phyloP scores from a whole-genome alignment of 2,329 filamentous ascomycete genomes.

The Botrytis fabae region DNA sequence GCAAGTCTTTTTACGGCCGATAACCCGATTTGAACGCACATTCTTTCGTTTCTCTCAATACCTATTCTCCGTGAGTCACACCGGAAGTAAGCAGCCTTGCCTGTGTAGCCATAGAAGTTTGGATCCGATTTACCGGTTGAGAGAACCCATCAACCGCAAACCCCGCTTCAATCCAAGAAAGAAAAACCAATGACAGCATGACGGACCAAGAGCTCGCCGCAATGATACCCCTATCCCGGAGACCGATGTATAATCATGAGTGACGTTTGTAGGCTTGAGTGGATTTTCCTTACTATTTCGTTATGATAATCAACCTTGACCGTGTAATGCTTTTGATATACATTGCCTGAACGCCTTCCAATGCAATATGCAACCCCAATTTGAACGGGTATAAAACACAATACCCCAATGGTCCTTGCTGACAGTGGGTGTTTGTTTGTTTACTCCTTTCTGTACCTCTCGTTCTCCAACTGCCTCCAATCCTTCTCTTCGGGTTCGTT shows the following conservation, averaged over 20 bases:
- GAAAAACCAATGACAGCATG: neutral
- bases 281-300: neutral
- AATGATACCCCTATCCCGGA: neutral
- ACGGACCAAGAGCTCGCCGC: neutral
- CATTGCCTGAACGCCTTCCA: neutral
- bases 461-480: conserved; percentile 66
- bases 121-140: neutral
- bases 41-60: neutral
- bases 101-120: neutral
- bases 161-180: neutral
- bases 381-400: neutral
- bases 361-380: neutral
- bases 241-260: conserved; percentile 2
- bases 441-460: conserved; percentile 52
- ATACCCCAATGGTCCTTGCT: neutral
- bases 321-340: neutral
- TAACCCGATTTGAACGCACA: neutral
- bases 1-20: neutral
- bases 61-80: neutral
- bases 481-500: conserved; percentile 62
- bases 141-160: neutral
- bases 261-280: conserved; percentile 1
- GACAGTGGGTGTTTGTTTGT: neutral
- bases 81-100: neutral
- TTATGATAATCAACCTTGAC: conserved; percentile 11